Conservation (phyloP, 2,329 filamentous ascomycete species). For the Ceratocystis destructans region DNA sequence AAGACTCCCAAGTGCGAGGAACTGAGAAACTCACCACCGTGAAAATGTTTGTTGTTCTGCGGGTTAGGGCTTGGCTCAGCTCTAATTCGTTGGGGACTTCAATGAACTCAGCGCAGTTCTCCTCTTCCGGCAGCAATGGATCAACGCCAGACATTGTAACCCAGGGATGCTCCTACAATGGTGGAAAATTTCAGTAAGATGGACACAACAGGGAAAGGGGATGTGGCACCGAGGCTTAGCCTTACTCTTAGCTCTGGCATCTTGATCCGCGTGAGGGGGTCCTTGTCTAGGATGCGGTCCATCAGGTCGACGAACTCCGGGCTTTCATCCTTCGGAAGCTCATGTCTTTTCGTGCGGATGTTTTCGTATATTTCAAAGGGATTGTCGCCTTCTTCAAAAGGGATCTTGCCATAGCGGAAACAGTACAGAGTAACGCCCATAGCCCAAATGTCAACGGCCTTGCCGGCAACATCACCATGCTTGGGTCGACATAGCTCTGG, state of each 20-base stretch:
- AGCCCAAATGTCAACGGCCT: conserved; percentile 91
- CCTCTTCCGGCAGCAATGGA: conserved; percentile 61
- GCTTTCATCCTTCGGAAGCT: conserved; percentile 50
- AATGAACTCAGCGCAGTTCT: conserved; percentile 71
- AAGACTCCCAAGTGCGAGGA: neutral
- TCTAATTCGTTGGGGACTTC: conserved; percentile 81
- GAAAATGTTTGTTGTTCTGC: conserved; percentile 73
- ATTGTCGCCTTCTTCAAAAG: conserved; percentile 58
- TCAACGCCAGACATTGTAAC: conserved; percentile 72
- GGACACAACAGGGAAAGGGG: neutral
- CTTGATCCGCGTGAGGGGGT: conserved; percentile 66
- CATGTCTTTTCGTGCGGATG: conserved; percentile 57
- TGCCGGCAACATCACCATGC: conserved; percentile 77
- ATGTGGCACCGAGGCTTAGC: neutral
- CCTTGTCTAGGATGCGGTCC: conserved; percentile 61
- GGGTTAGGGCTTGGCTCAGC: conserved; percentile 78
- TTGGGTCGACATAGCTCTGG: conserved; percentile 80
- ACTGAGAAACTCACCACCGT: conserved; percentile 50
- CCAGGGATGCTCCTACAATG: conserved; percentile 69
- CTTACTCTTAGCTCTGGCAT: conserved; percentile 69
- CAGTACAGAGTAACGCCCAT: conserved; percentile 96
- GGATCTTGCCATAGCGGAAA: conserved; percentile 73
- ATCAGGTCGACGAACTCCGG: conserved; percentile 64
- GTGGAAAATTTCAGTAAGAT: neutral
- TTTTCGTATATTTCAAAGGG: conserved; percentile 82